These are phyloP conservation scores for Bruguiera hainesii DNA, from an alignment of 441 rosid genomes.

Conservation along the genomic window DNA sequence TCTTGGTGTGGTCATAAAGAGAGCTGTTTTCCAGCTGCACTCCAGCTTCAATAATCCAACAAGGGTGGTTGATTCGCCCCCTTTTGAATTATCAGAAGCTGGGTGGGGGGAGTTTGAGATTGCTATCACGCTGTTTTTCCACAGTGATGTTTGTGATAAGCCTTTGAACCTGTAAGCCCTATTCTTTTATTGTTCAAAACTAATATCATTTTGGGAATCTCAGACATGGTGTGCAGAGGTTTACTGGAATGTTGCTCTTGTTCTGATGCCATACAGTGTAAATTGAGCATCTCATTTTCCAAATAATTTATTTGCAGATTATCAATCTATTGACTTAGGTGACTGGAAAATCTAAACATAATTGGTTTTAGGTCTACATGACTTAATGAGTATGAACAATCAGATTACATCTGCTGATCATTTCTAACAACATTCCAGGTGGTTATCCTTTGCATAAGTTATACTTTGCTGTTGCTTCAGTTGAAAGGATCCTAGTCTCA, in stretches of 20 bases:
- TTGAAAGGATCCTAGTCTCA: background rate
- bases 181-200: background rate
- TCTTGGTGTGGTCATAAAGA: conserved; percentile 59
- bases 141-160: conserved; percentile 63
- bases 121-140: conserved; percentile 68
- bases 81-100: conserved; percentile 77
- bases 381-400: no score
- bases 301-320: no score
- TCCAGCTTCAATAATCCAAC: conserved; percentile 88
- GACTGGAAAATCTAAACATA: no score
- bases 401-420: no score
- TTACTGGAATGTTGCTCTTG: background rate
- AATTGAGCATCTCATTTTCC: no score
- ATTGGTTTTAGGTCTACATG: no score
- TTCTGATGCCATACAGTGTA: no score
- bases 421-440: no score
- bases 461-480: background rate
- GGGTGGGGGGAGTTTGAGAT: conserved; percentile 99
- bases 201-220: conserved; percentile 6
- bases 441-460: no score
- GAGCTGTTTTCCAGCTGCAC: conserved; percentile 76
- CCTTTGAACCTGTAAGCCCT: conserved; percentile 68
- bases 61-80: conserved; percentile 71
- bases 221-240: conserved; percentile 5
- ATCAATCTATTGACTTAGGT: no score